Evolutionary conservation across 1,284 basidiomycete species (phyloP).

Genomic region (Leccinum huronense): DNA sequence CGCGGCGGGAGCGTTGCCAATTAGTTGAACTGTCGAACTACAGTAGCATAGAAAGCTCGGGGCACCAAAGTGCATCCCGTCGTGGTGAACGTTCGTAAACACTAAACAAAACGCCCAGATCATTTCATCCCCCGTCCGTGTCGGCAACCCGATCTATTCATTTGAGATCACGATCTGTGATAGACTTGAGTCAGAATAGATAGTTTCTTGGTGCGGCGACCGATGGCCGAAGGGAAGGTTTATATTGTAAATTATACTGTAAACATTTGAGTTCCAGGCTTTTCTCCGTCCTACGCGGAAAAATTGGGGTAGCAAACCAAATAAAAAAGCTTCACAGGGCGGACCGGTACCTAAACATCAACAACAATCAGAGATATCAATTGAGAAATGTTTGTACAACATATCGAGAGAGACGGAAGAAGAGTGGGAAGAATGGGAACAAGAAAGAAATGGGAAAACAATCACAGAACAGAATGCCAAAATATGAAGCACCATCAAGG

Average conservation of each 20-base stretch:
- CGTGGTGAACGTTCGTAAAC: background rate
- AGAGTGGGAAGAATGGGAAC: background rate
- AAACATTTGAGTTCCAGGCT: background rate
- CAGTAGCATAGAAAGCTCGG: background rate
- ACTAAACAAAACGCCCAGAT: background rate
- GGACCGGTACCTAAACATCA: background rate
- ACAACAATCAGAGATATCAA: background rate
- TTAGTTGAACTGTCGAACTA: background rate
- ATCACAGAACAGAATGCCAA: background rate
- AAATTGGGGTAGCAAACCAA: background rate
- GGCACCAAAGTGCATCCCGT: background rate
- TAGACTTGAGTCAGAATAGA: background rate
- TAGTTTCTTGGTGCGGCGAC: background rate
- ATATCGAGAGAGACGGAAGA: background rate
- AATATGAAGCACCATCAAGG: background rate
- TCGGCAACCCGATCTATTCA: background rate
- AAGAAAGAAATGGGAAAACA: background rate
- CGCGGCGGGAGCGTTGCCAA: background rate
- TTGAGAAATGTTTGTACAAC: background rate
- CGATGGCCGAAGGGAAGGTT: background rate
- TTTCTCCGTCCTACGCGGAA: background rate
- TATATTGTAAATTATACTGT: background rate
- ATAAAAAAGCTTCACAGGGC: background rate
- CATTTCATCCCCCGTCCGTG: background rate
- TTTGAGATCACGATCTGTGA: background rate